phyloP scores from a whole-genome alignment of 75 land plant genomes.

The Azolla pinnata region DNA sequence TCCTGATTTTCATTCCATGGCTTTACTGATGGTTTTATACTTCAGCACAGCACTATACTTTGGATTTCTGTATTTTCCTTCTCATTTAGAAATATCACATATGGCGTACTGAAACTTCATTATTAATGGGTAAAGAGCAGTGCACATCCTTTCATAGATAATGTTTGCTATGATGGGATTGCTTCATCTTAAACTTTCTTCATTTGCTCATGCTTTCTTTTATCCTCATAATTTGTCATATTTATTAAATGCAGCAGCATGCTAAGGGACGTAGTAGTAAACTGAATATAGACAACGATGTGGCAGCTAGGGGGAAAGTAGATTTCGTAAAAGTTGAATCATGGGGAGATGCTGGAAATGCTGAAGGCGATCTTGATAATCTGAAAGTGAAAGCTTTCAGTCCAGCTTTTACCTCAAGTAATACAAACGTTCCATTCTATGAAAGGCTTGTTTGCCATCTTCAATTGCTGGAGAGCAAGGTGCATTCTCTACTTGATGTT shows the following conservation, averaged over 20 bases:
- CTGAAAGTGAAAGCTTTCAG: slow-evolving; percentile 40
- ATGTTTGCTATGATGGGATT: too few relatives aligned
- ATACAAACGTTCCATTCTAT: slow-evolving; percentile 25
- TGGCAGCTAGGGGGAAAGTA: slow-evolving; percentile 38
- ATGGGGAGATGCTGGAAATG: slow-evolving; percentile 25
- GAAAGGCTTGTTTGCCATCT: slow-evolving; percentile 36
- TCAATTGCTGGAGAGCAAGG: slow-evolving; percentile 42
- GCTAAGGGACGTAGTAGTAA: not conserved
- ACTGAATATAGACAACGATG: slow-evolving; percentile 33
- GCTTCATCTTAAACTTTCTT: too few relatives aligned
- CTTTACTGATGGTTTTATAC: too few relatives aligned
- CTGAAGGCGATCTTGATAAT: slow-evolving; percentile 23
- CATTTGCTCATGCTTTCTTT: too few relatives aligned
- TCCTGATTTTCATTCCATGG: too few relatives aligned
- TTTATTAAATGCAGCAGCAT: not conserved
- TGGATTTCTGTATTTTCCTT: too few relatives aligned
- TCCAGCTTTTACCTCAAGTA: slow-evolving; percentile 25
- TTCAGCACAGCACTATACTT: too few relatives aligned
- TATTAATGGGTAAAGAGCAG: too few relatives aligned
- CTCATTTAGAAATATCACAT: too few relatives aligned
- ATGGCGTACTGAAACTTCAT: too few relatives aligned
- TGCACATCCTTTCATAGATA: too few relatives aligned
- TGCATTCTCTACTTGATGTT: slow-evolving; percentile 6
- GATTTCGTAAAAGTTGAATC: slow-evolving; percentile 42
- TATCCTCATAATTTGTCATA: too few relatives aligned